A percentile compares a stretch with the other conserved stretches of the same genome.
Conservation (phyloP, 2,329 filamentous ascomycete genomes). For the Cytospora mali region DNA sequence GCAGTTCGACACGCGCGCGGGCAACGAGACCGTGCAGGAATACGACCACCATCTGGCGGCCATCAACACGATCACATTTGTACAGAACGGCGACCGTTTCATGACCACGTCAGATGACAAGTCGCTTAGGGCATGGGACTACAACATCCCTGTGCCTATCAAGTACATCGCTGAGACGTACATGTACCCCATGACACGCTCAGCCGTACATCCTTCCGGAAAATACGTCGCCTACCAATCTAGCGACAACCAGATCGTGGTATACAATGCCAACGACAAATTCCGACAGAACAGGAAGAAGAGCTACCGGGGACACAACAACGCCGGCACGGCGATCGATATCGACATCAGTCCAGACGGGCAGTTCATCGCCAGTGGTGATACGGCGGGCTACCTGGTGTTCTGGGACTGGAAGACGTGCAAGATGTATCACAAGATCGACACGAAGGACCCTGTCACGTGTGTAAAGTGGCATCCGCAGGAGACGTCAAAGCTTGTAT, state of each 20-base stretch:
- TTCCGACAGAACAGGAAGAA: conserved; percentile 98
- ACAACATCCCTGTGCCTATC: conserved; percentile 96
- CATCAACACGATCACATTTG: conserved; percentile 96
- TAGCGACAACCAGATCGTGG: conserved; percentile 94
- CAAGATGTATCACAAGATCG: conserved; percentile 97
- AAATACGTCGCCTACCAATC: conserved; percentile 95
- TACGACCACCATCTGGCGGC: conserved; percentile 98
- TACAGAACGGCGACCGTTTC: conserved; percentile 91
- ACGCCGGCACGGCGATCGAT: conserved; percentile 90
- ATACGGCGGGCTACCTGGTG: conserved; percentile 85
- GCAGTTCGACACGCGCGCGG: conserved; percentile 85
- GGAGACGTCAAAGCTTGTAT: conserved; percentile 91
- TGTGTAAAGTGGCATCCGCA: conserved; percentile 95
- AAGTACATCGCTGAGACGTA: conserved; percentile 97
- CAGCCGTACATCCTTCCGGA: conserved; percentile 80
- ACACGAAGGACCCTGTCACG: conserved; percentile 82
- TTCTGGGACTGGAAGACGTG: conserved; percentile 99
- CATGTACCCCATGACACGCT: conserved; percentile 94
- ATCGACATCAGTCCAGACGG: conserved; percentile 88
- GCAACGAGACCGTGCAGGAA: conserved; percentile 83
- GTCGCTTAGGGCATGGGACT: conserved; percentile 95
- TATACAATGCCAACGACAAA: conserved; percentile 92
- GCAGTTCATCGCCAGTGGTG: conserved; percentile 84
- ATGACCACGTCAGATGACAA: conserved; percentile 99
- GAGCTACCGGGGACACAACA: conserved; percentile 93